Evolutionary conservation across 768 basidiomycete genomes (phyloP).

Genomic region (Roridomyces roridus): DNA sequence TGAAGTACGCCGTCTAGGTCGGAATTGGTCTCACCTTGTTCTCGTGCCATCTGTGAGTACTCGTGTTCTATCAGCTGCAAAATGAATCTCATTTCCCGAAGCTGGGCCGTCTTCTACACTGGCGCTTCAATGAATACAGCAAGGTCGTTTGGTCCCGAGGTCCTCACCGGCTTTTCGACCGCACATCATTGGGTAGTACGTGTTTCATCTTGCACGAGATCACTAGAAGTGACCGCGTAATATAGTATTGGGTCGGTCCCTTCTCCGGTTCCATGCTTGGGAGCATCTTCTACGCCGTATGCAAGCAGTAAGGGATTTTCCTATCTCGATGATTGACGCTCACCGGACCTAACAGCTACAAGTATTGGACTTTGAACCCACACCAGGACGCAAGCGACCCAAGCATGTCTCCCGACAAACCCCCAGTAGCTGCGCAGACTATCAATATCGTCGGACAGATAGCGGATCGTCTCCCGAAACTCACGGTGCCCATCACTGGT

Average conservation of each 20-base stretch:
- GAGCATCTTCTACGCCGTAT: constrained; percentile 58
- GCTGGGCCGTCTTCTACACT: constrained; percentile 67
- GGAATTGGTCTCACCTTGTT: constrained; percentile 73
- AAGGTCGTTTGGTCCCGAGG: constrained; percentile 73
- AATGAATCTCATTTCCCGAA: too few species aligned
- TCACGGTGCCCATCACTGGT: constrained; percentile 14
- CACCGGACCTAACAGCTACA: too few species aligned
- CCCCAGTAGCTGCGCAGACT: constrained; percentile 29
- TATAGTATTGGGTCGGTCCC: constrained; percentile 75
- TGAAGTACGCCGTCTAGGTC: constrained; percentile 41
- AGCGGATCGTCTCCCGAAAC: constrained; percentile 21
- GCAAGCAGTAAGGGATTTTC: constrained; percentile 49
- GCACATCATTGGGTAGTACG: constrained; percentile 67
- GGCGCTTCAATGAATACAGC: constrained; percentile 75
- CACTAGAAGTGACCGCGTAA: constrained; percentile 7
- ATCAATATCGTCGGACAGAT: constrained; percentile 19
- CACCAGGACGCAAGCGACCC: constrained; percentile 47
- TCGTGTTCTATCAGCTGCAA: neutral
- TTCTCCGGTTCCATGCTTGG: constrained; percentile 69
- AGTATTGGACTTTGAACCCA: constrained; percentile 61
- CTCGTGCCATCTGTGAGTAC: constrained; percentile 60
- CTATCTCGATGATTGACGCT: constrained; percentile 5
- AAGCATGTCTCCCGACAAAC: constrained; percentile 46
- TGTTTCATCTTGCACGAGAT: constrained; percentile 2
- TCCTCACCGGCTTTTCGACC: constrained; percentile 62